Conservation (phyloP, 192 early-diverging fungal genomes). For the Ambispora gerdemannii region DNA sequence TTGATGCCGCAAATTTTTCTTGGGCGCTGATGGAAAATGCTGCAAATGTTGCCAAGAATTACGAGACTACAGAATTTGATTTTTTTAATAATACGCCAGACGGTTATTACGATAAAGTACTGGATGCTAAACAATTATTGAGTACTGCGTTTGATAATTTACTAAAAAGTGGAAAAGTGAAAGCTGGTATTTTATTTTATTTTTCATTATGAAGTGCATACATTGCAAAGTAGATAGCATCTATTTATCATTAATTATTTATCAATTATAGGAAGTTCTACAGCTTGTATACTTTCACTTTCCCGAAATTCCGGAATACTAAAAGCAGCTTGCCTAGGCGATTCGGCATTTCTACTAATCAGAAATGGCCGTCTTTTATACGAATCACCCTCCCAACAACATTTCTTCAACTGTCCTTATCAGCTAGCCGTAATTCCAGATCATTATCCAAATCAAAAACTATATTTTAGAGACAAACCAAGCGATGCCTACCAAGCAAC, state of each 20-base stretch:
- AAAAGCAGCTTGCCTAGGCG: conserved; percentile 53
- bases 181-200: conserved; percentile 41
- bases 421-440: conserved; percentile 56
- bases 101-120: conserved; percentile 13
- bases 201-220: conserved; percentile 9
- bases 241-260: conserved; percentile 1
- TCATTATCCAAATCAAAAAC: conserved; percentile 48
- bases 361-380: conserved; percentile 52
- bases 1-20: conserved; percentile 51
- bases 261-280: conserved; percentile 45
- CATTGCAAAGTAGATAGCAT: background rate
- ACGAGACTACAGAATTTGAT: conserved; percentile 18
- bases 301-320: conserved; percentile 54
- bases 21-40: conserved; percentile 64
- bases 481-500: conserved; percentile 52
- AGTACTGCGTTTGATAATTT: conserved; percentile 49
- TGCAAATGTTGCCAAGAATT: conserved; percentile 44
- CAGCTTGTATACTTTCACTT: conserved; percentile 55
- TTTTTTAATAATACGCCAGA: conserved; percentile 9
- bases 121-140: conserved; percentile 53
- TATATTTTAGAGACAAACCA: conserved; percentile 51
- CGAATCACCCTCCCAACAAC: conserved; percentile 58
- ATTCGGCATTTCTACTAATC: conserved; percentile 56
- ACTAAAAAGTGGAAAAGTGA: conserved; percentile 48
- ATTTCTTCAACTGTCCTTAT: conserved; percentile 64